Conservation (phyloP, 805 yeast genomes). For the Zygotorulaspora danielsina region DNA sequence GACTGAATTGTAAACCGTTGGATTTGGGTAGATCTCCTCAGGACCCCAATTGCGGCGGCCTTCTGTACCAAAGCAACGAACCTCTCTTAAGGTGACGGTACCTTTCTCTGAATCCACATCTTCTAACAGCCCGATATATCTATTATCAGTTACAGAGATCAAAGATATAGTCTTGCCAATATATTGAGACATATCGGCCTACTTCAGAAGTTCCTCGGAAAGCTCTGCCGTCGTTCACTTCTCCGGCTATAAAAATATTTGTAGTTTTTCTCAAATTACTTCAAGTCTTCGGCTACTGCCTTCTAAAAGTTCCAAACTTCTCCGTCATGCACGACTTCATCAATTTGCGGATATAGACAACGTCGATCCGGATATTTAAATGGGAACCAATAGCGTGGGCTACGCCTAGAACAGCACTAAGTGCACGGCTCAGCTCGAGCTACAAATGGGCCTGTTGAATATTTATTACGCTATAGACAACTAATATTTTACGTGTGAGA, state of each 20-base stretch:
- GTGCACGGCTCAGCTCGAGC: no score
- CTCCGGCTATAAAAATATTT: background rate
- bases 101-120: slow-evolving; percentile 86
- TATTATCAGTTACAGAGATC: slow-evolving; percentile 35
- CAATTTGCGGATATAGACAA: slow-evolving; percentile 1
- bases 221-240: background rate
- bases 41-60: slow-evolving; percentile 72
- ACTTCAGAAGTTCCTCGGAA: background rate
- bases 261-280: no score
- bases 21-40: slow-evolving; percentile 67
- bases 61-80: slow-evolving; percentile 86
- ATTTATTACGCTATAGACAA: no score
- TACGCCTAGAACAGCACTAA: no score
- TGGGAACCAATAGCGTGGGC: no score
- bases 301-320: background rate
- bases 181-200: slow-evolving; percentile 72
- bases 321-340: background rate
- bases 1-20: slow-evolving; percentile 66
- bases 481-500: no score
- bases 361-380: background rate
- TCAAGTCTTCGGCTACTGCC: background rate
- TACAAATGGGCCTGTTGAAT: no score
- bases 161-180: slow-evolving; percentile 67
- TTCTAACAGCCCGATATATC: slow-evolving; percentile 86
- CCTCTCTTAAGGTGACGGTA: slow-evolving; percentile 77